phyloP scores from a whole-genome alignment of 805 yeast genomes.

The Suhomyces sp. region DNA sequence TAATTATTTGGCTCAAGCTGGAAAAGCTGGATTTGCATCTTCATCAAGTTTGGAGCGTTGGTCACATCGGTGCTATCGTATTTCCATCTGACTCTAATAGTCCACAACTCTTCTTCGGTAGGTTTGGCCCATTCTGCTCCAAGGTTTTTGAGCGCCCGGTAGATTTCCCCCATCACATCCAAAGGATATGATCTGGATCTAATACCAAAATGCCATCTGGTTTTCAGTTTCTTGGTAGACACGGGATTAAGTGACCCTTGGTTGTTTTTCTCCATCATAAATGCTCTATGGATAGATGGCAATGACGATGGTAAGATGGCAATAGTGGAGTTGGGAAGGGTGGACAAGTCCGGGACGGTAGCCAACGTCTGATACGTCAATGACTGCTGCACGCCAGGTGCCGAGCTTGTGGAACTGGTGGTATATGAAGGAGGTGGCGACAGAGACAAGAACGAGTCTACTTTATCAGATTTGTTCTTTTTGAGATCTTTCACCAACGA shows the following conservation, averaged over 20 bases:
- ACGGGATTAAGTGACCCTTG: constrained; percentile 46
- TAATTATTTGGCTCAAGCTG: constrained; percentile 95
- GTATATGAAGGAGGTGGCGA: constrained; percentile 54
- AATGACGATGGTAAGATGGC: constrained; percentile 91
- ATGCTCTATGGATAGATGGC: constrained; percentile 92
- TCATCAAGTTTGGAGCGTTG: constrained; percentile 75
- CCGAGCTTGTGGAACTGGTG: constrained; percentile 23
- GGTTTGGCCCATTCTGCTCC: constrained; percentile 99
- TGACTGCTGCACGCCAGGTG: constrained; percentile 45
- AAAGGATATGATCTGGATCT: constrained; percentile 93
- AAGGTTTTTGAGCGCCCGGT: constrained; percentile 84
- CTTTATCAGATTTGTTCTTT: constrained; percentile 46
- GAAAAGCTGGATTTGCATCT: constrained; percentile 94
- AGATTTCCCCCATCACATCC: constrained; percentile 98
- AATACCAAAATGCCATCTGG: constrained; percentile 98
- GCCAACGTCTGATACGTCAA: constrained; percentile 47
- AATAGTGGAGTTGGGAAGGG: constrained; percentile 72
- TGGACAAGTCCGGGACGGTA: constrained; percentile 45
- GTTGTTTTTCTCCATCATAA: constrained; percentile 61
- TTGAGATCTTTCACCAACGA: constrained; percentile 66
- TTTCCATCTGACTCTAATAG: constrained; percentile 92
- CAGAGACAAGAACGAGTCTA: constrained; percentile 58
- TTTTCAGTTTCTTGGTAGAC: constrained; percentile 79
- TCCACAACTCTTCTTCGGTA: constrained; percentile 93
- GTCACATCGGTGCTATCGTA: constrained; percentile 41